phyloP scores from a whole-genome alignment of 1,284 basidiomycete species.

The Cutaneotrichosporon sp. region DNA sequence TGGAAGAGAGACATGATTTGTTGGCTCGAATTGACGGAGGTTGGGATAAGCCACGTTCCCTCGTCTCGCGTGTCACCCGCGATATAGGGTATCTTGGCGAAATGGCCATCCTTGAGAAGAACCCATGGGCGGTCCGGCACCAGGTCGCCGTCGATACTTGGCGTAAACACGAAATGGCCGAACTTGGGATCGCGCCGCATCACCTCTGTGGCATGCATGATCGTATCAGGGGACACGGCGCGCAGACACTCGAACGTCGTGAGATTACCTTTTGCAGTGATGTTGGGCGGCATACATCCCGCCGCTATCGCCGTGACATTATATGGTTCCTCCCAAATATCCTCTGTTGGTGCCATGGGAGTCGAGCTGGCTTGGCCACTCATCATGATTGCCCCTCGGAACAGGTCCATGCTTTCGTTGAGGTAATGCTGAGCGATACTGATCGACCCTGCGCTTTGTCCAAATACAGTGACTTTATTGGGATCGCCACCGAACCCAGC shows the following conservation, averaged over 20 bases:
- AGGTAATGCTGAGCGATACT: conserved; percentile 42
- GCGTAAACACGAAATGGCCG: conserved; percentile 12
- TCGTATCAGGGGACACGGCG: conserved; percentile 27
- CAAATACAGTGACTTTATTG: conserved; percentile 50
- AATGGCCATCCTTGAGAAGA: conserved; percentile 39
- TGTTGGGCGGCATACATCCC: neutral
- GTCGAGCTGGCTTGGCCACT: conserved; percentile 38
- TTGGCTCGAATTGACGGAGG: neutral
- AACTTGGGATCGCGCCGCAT: neutral
- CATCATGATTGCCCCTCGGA: conserved; percentile 52
- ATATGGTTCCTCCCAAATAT: conserved; percentile 3
- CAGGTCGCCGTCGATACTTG: conserved; percentile 47
- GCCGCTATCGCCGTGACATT: neutral
- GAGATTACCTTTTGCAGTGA: neutral
- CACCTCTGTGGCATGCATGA: conserved; percentile 31
- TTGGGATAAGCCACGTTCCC: conserved; percentile 12
- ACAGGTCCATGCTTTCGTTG: conserved; percentile 37
- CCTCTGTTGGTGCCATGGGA: neutral
- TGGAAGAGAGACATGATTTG: neutral
- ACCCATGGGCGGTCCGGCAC: conserved; percentile 42
- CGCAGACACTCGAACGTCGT: conserved; percentile 36
- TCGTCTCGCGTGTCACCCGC: conserved; percentile 49
- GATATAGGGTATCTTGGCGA: conserved; percentile 50
- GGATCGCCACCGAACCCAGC: conserved; percentile 56
- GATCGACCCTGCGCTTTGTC: conserved; percentile 52